Evolutionary conservation across 768 basidiomycete species (phyloP).

Genomic region (Leccinum arenicola): DNA sequence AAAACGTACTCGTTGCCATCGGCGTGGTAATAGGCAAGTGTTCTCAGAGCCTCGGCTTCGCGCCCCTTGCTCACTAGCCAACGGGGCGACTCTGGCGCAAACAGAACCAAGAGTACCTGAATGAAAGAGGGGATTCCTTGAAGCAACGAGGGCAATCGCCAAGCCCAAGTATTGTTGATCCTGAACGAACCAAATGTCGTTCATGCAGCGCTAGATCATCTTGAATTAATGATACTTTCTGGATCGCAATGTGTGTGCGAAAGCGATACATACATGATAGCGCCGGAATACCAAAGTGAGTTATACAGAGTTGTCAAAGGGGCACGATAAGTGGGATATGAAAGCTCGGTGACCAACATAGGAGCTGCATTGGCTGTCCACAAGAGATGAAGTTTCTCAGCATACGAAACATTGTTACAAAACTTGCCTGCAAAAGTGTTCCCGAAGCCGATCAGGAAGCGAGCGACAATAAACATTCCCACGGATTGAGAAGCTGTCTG

Average conservation of each 20-base stretch:
- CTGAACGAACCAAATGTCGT: not conserved
- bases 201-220: not conserved
- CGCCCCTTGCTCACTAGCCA: too few species aligned
- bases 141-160: too few species aligned
- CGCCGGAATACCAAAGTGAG: not conserved
- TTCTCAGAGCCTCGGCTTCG: too few species aligned
- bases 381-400: not conserved
- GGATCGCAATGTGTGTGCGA: not conserved
- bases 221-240: not conserved
- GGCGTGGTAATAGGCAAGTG: too few species aligned
- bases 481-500: not conserved
- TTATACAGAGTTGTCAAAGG: not conserved
- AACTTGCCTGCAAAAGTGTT: not conserved
- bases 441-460: not conserved
- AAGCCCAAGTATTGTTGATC: too few species aligned
- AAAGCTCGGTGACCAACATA: not conserved
- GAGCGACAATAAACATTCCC: not conserved
- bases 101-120: too few species aligned
- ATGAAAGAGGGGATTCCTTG: too few species aligned
- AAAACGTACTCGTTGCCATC: too few species aligned
- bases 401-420: not conserved
- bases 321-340: not conserved
- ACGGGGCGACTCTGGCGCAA: too few species aligned
- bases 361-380: not conserved
- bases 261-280: not conserved